Evolutionary conservation across 2,329 filamentous ascomycete species (phyloP).

Genomic region (Fusarium beomiforme): DNA sequence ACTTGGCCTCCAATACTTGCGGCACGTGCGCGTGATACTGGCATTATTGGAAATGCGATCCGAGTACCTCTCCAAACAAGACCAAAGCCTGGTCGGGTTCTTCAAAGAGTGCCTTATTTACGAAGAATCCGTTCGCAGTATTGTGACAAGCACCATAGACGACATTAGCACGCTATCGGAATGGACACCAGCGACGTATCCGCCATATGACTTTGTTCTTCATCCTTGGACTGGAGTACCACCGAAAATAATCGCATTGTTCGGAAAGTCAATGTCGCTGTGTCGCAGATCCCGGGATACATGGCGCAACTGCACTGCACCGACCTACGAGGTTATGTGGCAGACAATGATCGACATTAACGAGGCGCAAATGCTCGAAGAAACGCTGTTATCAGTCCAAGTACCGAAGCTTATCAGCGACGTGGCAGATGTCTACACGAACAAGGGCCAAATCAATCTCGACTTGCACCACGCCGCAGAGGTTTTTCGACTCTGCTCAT

Average conservation of each 20-base stretch:
- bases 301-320: conserved; percentile 30
- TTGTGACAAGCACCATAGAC: conserved; percentile 29
- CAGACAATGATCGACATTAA: conserved; percentile 35
- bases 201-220: conserved; percentile 25
- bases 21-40: conserved; percentile 32
- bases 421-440: neutral
- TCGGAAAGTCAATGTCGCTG: conserved; percentile 35
- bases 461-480: conserved; percentile 50
- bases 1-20: conserved; percentile 31
- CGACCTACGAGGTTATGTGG: conserved; percentile 34
- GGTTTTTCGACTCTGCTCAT: conserved; percentile 49
- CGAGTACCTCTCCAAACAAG: conserved; percentile 15
- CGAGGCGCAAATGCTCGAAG: conserved; percentile 30
- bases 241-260: conserved; percentile 27
- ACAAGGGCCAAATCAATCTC: neutral
- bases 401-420: conserved; percentile 18
- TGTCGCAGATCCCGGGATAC: conserved; percentile 32
- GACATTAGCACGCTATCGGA: conserved; percentile 33
- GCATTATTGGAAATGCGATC: conserved; percentile 26
- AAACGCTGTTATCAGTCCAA: conserved; percentile 25
- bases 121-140: conserved; percentile 33
- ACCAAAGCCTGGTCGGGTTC: conserved; percentile 22
- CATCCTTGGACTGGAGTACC: conserved; percentile 36
- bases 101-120: conserved; percentile 36
- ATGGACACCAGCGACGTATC: conserved; percentile 14